A percentile compares a stretch with the other conserved stretches of the same genome.
Evolutionary conservation across 148 eudicot genomes (phyloP).

Genomic region (Rhododendron ferrugineum): DNA sequence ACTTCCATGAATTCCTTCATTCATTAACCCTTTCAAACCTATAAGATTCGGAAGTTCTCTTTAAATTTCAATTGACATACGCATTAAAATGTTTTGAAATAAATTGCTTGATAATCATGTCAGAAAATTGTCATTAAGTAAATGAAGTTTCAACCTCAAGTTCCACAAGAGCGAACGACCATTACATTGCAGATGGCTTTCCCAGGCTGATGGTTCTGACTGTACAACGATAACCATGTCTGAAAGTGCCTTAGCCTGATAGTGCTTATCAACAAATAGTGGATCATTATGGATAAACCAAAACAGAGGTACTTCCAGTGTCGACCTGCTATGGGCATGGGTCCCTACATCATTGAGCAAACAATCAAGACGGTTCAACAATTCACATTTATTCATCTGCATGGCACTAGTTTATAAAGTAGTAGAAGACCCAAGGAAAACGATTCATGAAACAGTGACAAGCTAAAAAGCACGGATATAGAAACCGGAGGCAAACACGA

Average conservation of each 20-base stretch:
- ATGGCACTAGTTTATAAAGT: background rate
- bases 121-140: background rate
- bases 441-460: background rate
- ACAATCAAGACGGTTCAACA: background rate
- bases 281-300: slow-evolving; percentile 86
- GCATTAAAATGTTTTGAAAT: background rate
- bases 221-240: slow-evolving; percentile 94
- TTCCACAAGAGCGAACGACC: slow-evolving; percentile 75
- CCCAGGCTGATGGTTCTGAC: slow-evolving; percentile 87
- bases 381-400: background rate
- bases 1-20: background rate
- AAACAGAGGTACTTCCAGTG: slow-evolving; percentile 88
- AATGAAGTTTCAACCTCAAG: slow-evolving; percentile 50
- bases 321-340: slow-evolving; percentile 76
- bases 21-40: background rate
- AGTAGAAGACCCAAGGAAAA: background rate
- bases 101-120: background rate
- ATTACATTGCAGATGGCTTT: slow-evolving; percentile 94
- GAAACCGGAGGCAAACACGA: background rate
- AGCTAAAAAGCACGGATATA: background rate
- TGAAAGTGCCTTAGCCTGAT: slow-evolving; percentile 91
- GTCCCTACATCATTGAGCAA: slow-evolving; percentile 47
- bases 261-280: slow-evolving; percentile 85
- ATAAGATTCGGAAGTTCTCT: background rate
- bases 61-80: background rate